These are phyloP conservation scores for Trametes sanguinea DNA, from an alignment of 768 basidiomycete species.

Conservation along the genomic window DNA sequence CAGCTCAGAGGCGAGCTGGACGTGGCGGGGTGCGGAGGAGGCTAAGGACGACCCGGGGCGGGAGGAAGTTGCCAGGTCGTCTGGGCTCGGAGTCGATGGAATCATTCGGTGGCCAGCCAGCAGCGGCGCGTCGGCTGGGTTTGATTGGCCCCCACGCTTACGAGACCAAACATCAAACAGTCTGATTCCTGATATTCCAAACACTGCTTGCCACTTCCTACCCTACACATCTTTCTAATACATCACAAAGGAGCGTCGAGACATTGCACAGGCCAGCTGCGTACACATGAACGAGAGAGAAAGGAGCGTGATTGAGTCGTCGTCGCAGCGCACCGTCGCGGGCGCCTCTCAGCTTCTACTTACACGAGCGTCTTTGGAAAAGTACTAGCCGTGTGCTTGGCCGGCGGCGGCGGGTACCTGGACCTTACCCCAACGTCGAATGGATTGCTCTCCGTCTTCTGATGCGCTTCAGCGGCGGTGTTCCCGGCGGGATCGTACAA, in stretches of 20 bases:
- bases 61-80: conserved; percentile 17
- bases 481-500: conserved; percentile 1
- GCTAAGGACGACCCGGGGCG: conserved; percentile 2
- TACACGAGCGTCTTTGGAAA: conserved; percentile 5
- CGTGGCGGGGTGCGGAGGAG: conserved; percentile 4
- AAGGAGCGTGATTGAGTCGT: background rate
- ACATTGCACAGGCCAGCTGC: conserved; percentile 6
- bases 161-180: conserved; percentile 22
- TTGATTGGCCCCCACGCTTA: conserved; percentile 29
- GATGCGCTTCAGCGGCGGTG: conserved; percentile 12
- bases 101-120: background rate
- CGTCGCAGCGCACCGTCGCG: background rate
- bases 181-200: conserved; percentile 20
- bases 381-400: background rate
- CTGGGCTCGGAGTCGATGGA: conserved; percentile 1
- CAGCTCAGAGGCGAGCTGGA: conserved; percentile 23
- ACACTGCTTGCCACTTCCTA: background rate
- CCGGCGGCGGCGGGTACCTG: background rate
- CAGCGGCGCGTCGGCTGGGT: conserved; percentile 23
- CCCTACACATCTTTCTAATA: conserved; percentile 5
- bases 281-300: background rate
- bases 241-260: conserved; percentile 12
- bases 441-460: background rate
- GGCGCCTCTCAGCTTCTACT: background rate
- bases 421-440: background rate